Evolutionary conservation across 78 protist genomes (phyloP).

Genomic region (Dictyostelium purpureum): DNA sequence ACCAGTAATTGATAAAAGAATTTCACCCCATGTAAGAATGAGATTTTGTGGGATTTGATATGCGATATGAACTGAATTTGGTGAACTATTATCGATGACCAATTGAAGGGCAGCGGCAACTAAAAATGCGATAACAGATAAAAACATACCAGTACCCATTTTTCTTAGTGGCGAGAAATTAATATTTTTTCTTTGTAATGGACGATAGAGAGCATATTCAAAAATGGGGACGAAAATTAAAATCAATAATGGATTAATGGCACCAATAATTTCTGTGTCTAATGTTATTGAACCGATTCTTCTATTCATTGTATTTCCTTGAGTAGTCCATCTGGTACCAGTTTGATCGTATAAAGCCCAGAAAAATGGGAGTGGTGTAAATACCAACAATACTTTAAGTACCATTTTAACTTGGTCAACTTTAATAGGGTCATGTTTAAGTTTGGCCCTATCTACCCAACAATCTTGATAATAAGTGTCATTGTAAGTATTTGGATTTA

Average conservation of each 20-base stretch:
- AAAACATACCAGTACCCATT: conserved; percentile 85
- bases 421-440: neutral
- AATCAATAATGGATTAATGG: conserved; percentile 82
- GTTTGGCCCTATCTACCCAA: conserved; percentile 50
- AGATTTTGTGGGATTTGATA: conserved; percentile 77
- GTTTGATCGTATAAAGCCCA: conserved; percentile 87
- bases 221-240: conserved; percentile 84
- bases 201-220: conserved; percentile 78
- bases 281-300: conserved; percentile 13
- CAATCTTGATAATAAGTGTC: conserved; percentile 8
- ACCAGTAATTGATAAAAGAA: conserved; percentile 84
- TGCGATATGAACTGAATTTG: neutral
- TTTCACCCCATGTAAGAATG: conserved; percentile 73
- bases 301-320: conserved; percentile 76
- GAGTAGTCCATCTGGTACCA: conserved; percentile 61
- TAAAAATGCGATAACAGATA: conserved; percentile 80
- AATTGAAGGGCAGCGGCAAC: conserved; percentile 72
- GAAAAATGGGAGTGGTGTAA: conserved; percentile 81
- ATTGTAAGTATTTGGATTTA: neutral
- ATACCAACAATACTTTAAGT: conserved; percentile 14
- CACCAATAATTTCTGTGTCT: conserved; percentile 80
- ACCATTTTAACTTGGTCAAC: conserved; percentile 32
- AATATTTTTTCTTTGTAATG: conserved; percentile 3
- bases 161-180: conserved; percentile 57
- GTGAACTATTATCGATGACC: conserved; percentile 42